Conservation (phyloP, 306 rosid species). For the Amphicarpaea edgeworthii region DNA sequence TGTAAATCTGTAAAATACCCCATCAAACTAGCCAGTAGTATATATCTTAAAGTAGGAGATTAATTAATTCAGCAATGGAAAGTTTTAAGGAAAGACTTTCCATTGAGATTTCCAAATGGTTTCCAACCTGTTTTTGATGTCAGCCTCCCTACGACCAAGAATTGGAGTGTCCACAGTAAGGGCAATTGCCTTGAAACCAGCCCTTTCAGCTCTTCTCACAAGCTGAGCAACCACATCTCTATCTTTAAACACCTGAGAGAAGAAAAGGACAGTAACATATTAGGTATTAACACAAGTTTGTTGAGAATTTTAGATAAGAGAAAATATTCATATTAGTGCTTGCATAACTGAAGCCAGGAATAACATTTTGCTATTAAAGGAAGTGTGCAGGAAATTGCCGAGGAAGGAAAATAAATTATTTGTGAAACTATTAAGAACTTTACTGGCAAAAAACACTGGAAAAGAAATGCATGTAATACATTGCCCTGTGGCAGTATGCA, state of each 20-base stretch:
- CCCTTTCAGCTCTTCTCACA: conserved; percentile 94
- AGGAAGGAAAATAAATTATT: conserved; percentile 20
- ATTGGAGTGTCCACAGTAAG: conserved; percentile 95
- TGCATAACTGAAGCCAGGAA: conserved; percentile 28
- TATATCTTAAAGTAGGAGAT: conserved; percentile 12
- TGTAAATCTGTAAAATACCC: conserved; percentile 66
- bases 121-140: conserved; percentile 90
- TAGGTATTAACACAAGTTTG: conserved; percentile 14
- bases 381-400: conserved; percentile 19
- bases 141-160: conserved; percentile 97
- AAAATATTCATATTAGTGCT: not conserved
- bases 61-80: conserved; percentile 30
- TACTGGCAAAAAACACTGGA: not conserved
- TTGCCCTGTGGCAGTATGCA: conserved; percentile 6
- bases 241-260: conserved; percentile 74
- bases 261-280: conserved; percentile 11
- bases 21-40: conserved; percentile 32
- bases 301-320: conserved; percentile 7
- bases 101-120: conserved; percentile 18
- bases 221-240: conserved; percentile 85
- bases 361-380: conserved; percentile 11
- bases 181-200: conserved; percentile 97
- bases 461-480: conserved; percentile 6
- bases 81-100: not conserved
- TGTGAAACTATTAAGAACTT: conserved; percentile 14